phyloP scores from a whole-genome alignment of 2,329 filamentous ascomycete species.

The Aspergillus clavatus region DNA sequence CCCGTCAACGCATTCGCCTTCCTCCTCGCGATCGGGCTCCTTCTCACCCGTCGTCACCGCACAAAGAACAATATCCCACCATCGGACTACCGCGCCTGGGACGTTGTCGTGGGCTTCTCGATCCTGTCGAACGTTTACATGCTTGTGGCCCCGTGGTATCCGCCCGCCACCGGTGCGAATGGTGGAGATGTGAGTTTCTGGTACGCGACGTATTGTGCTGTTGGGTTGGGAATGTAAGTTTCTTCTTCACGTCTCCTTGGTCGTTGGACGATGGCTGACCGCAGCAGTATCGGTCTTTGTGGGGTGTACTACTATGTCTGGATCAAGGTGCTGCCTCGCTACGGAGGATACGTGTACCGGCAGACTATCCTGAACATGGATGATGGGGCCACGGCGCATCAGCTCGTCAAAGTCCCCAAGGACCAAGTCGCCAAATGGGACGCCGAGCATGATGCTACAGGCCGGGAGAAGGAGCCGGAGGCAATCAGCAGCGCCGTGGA shows the following conservation, averaged over 20 bases:
- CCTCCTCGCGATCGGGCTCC: constrained; percentile 53
- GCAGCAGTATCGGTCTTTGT: constrained; percentile 47
- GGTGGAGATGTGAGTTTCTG: constrained; percentile 67
- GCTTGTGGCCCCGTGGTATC: constrained; percentile 67
- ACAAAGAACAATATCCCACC: constrained; percentile 46
- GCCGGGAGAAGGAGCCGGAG: constrained; percentile 11
- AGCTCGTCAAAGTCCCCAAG: constrained; percentile 52
- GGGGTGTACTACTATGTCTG: constrained; percentile 56
- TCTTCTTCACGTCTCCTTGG: neutral
- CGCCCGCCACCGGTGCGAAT: constrained; percentile 55
- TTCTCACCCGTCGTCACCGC: constrained; percentile 54
- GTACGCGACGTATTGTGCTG: constrained; percentile 65
- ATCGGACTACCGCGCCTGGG: constrained; percentile 57
- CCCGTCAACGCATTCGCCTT: constrained; percentile 56
- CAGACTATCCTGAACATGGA: constrained; percentile 52
- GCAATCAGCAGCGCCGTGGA: neutral
- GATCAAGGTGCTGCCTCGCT: constrained; percentile 53
- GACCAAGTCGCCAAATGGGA: constrained; percentile 55
- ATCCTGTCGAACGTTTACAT: constrained; percentile 58
- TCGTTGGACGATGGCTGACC: neutral
- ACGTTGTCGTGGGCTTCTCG: constrained; percentile 54
- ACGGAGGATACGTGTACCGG: constrained; percentile 51
- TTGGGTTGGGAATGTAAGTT: constrained; percentile 62
- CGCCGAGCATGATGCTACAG: constrained; percentile 50
- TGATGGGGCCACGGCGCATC: constrained; percentile 45